These are phyloP conservation scores for Monosporascus sp. DNA, from an alignment of 2,329 filamentous ascomycete species.

Conservation along the genomic window DNA sequence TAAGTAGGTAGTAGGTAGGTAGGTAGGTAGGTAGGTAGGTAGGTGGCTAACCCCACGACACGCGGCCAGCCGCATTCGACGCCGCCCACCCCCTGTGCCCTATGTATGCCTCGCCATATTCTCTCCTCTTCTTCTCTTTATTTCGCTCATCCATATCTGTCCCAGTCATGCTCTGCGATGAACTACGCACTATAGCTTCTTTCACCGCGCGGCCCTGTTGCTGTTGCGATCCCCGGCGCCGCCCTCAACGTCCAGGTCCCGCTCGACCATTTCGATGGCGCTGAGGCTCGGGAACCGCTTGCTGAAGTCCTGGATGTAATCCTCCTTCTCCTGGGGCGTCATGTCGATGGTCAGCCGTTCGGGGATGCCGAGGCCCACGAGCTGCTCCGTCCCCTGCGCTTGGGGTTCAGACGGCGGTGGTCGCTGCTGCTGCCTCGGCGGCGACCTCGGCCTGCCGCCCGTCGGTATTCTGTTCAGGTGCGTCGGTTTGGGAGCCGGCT, in stretches of 20 bases:
- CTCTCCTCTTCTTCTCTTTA: background rate
- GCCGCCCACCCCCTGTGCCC: no score
- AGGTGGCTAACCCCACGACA: no score
- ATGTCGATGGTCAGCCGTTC: constrained; percentile 48
- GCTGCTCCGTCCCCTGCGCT: constrained; percentile 24
- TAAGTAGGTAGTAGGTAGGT: no score
- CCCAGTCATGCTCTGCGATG: background rate
- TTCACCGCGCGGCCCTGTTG: background rate
- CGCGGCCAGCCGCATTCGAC: no score
- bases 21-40: no score
- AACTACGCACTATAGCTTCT: background rate
- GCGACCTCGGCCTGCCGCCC: constrained; percentile 39
- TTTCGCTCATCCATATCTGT: background rate
- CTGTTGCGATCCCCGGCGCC: constrained; percentile 5
- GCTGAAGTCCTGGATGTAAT: constrained; percentile 66
- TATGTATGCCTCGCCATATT: no score
- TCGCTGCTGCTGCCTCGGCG: constrained; percentile 33
- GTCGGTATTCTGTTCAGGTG: constrained; percentile 54
- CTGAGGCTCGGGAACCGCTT: constrained; percentile 82
- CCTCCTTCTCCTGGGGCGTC: constrained; percentile 54
- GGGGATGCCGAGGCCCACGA: constrained; percentile 41
- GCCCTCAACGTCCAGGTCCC: constrained; percentile 43
- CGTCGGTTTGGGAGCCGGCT: constrained; percentile 55
- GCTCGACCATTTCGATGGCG: constrained; percentile 83
- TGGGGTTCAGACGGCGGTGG: constrained; percentile 8